A percentile compares a stretch with the other conserved stretches of the same genome.
Evolutionary conservation across 768 basidiomycete genomes (phyloP).

Genomic region (Macrolepiota albuminosa): DNA sequence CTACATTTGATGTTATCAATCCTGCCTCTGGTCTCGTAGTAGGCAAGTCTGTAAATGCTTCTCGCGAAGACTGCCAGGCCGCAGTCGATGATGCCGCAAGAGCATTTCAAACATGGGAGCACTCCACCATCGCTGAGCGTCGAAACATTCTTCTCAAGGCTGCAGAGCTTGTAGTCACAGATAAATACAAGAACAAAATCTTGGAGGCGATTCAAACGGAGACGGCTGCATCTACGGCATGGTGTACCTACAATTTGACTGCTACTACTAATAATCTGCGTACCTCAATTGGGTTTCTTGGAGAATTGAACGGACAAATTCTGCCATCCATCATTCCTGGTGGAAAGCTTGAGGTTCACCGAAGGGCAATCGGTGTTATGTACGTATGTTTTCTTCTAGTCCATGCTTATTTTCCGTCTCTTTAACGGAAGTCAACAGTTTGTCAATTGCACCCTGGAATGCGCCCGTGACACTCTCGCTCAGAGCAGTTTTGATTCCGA

Average conservation of each 20-base stretch:
- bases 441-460: constrained; percentile 56
- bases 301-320: constrained; percentile 37
- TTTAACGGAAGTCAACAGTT: constrained; percentile 22
- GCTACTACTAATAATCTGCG: constrained; percentile 22
- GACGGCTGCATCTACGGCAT: constrained; percentile 28
- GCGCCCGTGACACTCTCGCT: constrained; percentile 41
- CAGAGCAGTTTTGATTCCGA: constrained; percentile 38
- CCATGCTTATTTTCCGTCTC: not conserved
- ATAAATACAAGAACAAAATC: constrained; percentile 34
- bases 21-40: constrained; percentile 37
- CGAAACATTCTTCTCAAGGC: constrained; percentile 46
- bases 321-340: constrained; percentile 42
- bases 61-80: constrained; percentile 35
- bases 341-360: constrained; percentile 37
- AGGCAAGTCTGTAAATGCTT: constrained; percentile 41
- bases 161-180: constrained; percentile 38
- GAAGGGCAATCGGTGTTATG: constrained; percentile 50
- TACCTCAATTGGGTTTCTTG: constrained; percentile 28
- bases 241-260: constrained; percentile 23
- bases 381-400: constrained; percentile 22
- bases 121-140: constrained; percentile 26
- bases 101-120: constrained; percentile 47
- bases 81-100: constrained; percentile 41
- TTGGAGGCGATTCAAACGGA: constrained; percentile 31
- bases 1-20: constrained; percentile 43